Conservation (phyloP, 2,329 filamentous ascomycete genomes). For the Lithohypha guttulata region DNA sequence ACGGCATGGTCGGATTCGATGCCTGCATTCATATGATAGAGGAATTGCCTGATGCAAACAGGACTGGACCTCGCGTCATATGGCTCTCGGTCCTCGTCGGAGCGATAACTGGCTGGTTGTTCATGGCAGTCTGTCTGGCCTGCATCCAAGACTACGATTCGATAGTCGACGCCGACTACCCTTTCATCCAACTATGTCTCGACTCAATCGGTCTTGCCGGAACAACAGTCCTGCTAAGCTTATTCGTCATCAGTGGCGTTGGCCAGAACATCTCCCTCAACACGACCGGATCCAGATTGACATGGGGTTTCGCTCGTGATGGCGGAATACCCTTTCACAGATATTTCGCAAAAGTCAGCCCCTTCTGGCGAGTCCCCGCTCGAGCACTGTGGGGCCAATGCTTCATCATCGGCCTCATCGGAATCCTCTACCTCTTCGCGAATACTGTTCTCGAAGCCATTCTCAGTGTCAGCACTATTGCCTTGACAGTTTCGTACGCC, state of each 20-base stretch:
- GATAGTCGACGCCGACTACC: slow-evolving; percentile 8
- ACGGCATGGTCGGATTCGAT: slow-evolving; percentile 30
- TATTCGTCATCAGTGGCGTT: slow-evolving; percentile 38
- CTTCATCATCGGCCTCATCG: slow-evolving; percentile 21
- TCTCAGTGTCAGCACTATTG: slow-evolving; percentile 11
- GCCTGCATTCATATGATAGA: slow-evolving; percentile 31
- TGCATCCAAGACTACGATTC: slow-evolving; percentile 16
- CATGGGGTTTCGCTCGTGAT: slow-evolving; percentile 25
- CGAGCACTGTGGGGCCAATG: slow-evolving; percentile 21
- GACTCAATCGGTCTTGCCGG: slow-evolving; percentile 13
- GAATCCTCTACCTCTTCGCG: slow-evolving; percentile 26
- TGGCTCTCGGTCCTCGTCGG: slow-evolving; percentile 27
- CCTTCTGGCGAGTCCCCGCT: slow-evolving; percentile 19
- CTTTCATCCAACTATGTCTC: slow-evolving; percentile 26
- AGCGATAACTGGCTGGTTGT: slow-evolving; percentile 24
- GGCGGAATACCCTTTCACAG: slow-evolving; percentile 16
- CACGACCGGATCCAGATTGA: slow-evolving; percentile 23
- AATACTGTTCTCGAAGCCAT: slow-evolving; percentile 22
- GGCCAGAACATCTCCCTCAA: slow-evolving; percentile 34
- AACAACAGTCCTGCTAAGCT: slow-evolving; percentile 17
- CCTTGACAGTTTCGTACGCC: slow-evolving; percentile 20
- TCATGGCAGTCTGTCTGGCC: slow-evolving; percentile 15
- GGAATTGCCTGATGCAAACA: slow-evolving; percentile 26
- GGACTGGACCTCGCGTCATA: slow-evolving; percentile 27
- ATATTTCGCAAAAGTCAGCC: slow-evolving; percentile 16